A percentile compares a stretch with the other conserved stretches of the same genome.
Conservation (phyloP, 1,284 basidiomycete genomes). For the Athelia sp. region DNA sequence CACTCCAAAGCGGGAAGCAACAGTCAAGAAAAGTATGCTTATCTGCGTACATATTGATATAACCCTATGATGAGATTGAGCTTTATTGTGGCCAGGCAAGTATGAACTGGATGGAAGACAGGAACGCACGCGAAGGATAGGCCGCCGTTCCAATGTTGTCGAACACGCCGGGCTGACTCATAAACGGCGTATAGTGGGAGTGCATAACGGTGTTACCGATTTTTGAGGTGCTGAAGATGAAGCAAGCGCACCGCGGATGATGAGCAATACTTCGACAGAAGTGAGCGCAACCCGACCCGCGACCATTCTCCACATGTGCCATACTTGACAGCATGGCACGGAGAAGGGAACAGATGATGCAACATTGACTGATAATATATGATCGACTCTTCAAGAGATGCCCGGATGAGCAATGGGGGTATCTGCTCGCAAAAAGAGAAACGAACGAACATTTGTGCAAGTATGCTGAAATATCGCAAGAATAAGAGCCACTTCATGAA, state of each 20-base stretch:
- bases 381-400: too few relatives aligned
- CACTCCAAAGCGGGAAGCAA: too few relatives aligned
- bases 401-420: too few relatives aligned
- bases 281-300: neutral
- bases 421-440: too few relatives aligned
- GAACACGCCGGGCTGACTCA: neutral
- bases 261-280: neutral
- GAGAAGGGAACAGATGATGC: neutral
- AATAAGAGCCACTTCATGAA: constrained; percentile 1
- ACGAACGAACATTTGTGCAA: neutral
- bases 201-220: neutral
- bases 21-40: neutral
- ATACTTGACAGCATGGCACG: neutral
- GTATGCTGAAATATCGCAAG: neutral
- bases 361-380: neutral
- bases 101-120: too few relatives aligned
- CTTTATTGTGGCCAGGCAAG: too few relatives aligned
- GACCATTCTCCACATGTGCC: neutral
- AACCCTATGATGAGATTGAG: too few relatives aligned
- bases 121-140: neutral
- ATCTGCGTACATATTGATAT: neutral
- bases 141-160: neutral
- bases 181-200: neutral
- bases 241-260: neutral
- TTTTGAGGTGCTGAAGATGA: neutral